phyloP scores from a whole-genome alignment of 345 rosid species.

The Brassica carinata region DNA sequence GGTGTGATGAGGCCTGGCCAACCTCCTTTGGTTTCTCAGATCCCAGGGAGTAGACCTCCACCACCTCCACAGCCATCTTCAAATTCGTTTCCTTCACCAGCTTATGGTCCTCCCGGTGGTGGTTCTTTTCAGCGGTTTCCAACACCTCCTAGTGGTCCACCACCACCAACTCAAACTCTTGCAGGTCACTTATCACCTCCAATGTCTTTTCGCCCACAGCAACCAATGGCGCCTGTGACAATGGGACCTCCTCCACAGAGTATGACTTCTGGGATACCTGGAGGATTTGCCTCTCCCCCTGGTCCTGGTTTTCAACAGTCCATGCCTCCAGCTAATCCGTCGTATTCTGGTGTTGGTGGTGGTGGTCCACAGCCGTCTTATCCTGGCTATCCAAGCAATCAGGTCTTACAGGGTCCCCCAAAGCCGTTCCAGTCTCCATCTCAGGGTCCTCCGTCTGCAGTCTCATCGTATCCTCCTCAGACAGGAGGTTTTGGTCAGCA shows the following conservation, averaged over 20 bases:
- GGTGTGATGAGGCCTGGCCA: slow-evolving; percentile 54
- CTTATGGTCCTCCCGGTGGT: slow-evolving; percentile 52
- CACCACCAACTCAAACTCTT: slow-evolving; percentile 56
- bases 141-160: slow-evolving; percentile 61
- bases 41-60: slow-evolving; percentile 31
- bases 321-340: slow-evolving; percentile 43
- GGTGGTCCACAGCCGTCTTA: slow-evolving; percentile 49
- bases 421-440: slow-evolving; percentile 55
- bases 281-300: slow-evolving; percentile 44
- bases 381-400: slow-evolving; percentile 66
- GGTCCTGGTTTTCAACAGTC: slow-evolving; percentile 58
- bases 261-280: slow-evolving; percentile 46
- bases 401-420: too few species aligned
- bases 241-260: slow-evolving; percentile 65
- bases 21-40: slow-evolving; percentile 32
- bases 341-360: slow-evolving; percentile 45
- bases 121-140: slow-evolving; percentile 56
- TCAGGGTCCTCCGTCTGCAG: slow-evolving; percentile 60
- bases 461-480: slow-evolving; percentile 52
- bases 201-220: too few species aligned
- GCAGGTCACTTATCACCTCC: slow-evolving; percentile 52
- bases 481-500: slow-evolving; percentile 56
- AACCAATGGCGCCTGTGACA: too few species aligned
- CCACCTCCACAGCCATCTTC: slow-evolving; percentile 43
- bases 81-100: slow-evolving; percentile 46